A percentile compares a stretch with the other conserved stretches of the same genome.
Conservation (phyloP, 768 basidiomycete species). For the Phylloporus arenicola region DNA sequence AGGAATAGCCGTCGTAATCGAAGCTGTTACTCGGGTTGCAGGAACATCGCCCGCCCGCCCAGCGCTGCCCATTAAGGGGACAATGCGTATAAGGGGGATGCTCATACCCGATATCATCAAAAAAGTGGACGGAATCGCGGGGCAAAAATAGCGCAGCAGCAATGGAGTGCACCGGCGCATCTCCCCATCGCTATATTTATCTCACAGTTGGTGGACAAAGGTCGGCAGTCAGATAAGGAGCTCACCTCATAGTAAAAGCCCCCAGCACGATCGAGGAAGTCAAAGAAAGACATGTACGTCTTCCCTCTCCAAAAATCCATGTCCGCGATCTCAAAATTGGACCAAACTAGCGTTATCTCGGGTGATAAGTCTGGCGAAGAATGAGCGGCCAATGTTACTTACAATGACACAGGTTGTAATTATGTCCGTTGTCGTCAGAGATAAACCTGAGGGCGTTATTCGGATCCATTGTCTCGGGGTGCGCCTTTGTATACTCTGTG, state of each 20-base stretch:
- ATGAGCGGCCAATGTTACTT: constrained; percentile 13
- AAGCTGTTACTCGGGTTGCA: constrained; percentile 20
- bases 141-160: constrained; percentile 85
- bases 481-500: constrained; percentile 23
- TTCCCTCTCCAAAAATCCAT: constrained; percentile 83
- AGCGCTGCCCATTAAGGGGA: constrained; percentile 15
- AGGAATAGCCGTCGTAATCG: constrained; percentile 28
- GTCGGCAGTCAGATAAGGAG: neutral
- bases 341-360: constrained; percentile 59
- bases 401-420: constrained; percentile 66
- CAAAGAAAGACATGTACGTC: constrained; percentile 79
- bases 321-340: constrained; percentile 88
- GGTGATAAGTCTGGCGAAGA: neutral
- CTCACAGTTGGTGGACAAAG: neutral
- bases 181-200: constrained; percentile 77
- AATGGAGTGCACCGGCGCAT: constrained; percentile 88
- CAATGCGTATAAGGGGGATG: constrained; percentile 27
- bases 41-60: constrained; percentile 21
- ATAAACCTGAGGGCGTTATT: constrained; percentile 57
- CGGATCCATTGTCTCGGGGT: constrained; percentile 49
- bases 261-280: constrained; percentile 70
- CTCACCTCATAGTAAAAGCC: constrained; percentile 85
- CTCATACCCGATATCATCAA: constrained; percentile 71
- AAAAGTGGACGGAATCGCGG: constrained; percentile 91
- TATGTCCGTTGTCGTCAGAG: constrained; percentile 57